These are phyloP conservation scores for Colletotrichum tamarilloi DNA, from an alignment of 2,329 filamentous ascomycete genomes.

Conservation along the genomic window DNA sequence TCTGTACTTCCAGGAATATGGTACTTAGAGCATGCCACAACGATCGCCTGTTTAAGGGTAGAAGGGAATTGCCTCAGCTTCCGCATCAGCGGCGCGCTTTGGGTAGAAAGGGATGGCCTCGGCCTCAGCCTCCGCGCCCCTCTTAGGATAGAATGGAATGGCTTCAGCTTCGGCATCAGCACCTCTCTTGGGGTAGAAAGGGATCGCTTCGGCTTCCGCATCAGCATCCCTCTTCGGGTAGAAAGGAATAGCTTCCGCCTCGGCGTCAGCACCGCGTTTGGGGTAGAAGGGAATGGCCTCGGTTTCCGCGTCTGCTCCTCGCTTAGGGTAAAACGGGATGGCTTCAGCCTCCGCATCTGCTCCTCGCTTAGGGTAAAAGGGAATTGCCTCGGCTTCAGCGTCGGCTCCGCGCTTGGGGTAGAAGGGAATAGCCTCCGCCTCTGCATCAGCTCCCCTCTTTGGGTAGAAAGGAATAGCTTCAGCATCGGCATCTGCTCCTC, in stretches of 20 bases:
- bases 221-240: background rate
- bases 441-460: too few species aligned
- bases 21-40: background rate
- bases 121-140: background rate
- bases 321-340: background rate
- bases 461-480: too few species aligned
- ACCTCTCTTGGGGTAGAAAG: background rate
- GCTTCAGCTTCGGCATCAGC: background rate
- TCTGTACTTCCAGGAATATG: background rate
- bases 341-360: background rate
- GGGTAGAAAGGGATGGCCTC: slow-evolving; percentile 2
- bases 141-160: slow-evolving; percentile 7
- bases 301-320: background rate
- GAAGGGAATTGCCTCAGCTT: slow-evolving; percentile 3
- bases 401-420: background rate
- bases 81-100: background rate
- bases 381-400: background rate
- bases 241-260: background rate
- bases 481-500: background rate
- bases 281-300: slow-evolving; percentile 2
- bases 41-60: background rate
- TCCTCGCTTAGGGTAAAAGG: background rate
- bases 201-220: background rate
- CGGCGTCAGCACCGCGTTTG: background rate
- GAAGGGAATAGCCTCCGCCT: background rate